These are phyloP conservation scores for Mariannaea sp. DNA, from an alignment of 2,329 filamentous ascomycete genomes.

Conservation along the genomic window DNA sequence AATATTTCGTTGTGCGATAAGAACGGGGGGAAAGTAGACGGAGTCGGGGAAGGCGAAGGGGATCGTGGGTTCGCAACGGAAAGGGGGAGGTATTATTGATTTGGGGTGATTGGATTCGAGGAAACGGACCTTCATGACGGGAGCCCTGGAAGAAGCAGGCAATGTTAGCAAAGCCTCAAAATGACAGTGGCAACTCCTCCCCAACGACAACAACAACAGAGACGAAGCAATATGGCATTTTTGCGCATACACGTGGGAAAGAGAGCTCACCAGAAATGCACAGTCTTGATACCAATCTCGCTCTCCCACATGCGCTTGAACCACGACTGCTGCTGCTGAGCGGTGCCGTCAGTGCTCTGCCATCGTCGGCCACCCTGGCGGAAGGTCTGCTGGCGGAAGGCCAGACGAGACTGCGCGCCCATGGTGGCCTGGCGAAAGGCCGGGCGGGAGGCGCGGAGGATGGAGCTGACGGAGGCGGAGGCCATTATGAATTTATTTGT, in stretches of 20 bases:
- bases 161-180: conserved; percentile 32
- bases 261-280: conserved; percentile 88
- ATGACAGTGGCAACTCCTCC: too few relatives aligned
- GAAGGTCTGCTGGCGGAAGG: conserved; percentile 53
- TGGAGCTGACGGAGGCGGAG: conserved; percentile 51
- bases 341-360: conserved; percentile 67
- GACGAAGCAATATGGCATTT: not conserved
- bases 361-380: conserved; percentile 57
- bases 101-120: not conserved
- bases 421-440: conserved; percentile 60
- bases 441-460: conserved; percentile 61
- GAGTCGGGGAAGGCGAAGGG: not conserved
- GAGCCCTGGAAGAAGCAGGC: conserved; percentile 65
- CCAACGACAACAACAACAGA: too few relatives aligned
- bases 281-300: conserved; percentile 84
- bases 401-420: conserved; percentile 58
- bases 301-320: conserved; percentile 85
- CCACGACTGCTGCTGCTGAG: conserved; percentile 52
- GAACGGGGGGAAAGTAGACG: not conserved
- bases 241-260: not conserved
- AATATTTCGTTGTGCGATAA: not conserved
- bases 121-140: conserved; percentile 75
- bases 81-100: not conserved
- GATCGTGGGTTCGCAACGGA: too few relatives aligned
- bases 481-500: conserved; percentile 3